phyloP scores from a whole-genome alignment of 192 early-diverging fungal species.

The Backusella circina region DNA sequence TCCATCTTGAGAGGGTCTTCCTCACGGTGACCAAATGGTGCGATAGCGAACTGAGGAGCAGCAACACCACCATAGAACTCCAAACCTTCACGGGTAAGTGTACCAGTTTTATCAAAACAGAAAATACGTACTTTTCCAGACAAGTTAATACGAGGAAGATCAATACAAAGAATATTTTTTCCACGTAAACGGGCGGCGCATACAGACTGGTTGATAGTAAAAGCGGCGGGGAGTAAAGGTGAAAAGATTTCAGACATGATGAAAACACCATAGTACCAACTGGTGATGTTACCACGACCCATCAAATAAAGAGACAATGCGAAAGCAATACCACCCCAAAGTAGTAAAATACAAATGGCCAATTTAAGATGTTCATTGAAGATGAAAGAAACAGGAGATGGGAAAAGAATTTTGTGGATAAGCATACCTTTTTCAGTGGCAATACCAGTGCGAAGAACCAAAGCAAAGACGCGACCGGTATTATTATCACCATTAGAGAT shows the following conservation, averaged over 20 bases:
- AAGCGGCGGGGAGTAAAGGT: constrained; percentile 68
- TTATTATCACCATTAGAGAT: not conserved
- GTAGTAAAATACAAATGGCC: constrained; percentile 58
- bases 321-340: constrained; percentile 64
- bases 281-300: constrained; percentile 54
- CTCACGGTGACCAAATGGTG: constrained; percentile 23
- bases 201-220: constrained; percentile 73
- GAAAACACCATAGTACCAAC: constrained; percentile 78
- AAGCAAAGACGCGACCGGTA: constrained; percentile 40
- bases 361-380: constrained; percentile 79
- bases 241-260: constrained; percentile 65
- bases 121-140: constrained; percentile 76
- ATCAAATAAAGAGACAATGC: constrained; percentile 53
- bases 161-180: constrained; percentile 70
- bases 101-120: constrained; percentile 80
- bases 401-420: constrained; percentile 76
- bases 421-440: constrained; percentile 64
- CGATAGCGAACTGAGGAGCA: not conserved
- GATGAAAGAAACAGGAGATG: constrained; percentile 64
- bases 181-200: constrained; percentile 56
- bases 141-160: constrained; percentile 68
- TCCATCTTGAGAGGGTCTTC: constrained; percentile 31
- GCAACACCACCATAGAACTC: constrained; percentile 54
- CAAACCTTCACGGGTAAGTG: constrained; percentile 71
- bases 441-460: constrained; percentile 67